Conservation (phyloP, 1,284 basidiomycete species). For the Hymenochaete sp. region DNA sequence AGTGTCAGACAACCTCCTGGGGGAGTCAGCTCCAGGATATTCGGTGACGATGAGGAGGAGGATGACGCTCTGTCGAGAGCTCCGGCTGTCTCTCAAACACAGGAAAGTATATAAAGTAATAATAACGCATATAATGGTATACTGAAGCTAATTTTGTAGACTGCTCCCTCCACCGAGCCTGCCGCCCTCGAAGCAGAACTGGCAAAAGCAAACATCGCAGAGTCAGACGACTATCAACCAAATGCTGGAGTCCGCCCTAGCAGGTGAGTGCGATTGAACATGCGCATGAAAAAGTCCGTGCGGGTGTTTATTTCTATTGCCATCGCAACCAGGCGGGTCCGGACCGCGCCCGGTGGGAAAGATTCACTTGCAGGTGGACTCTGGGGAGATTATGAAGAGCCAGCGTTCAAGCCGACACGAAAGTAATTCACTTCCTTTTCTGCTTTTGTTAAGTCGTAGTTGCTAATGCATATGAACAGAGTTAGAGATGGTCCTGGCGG, state of each 20-base stretch:
- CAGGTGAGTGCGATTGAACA: constrained; percentile 5
- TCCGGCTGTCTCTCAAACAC: too few species aligned
- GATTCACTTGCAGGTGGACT: constrained; percentile 14
- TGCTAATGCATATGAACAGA: not conserved
- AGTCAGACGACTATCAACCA: not conserved
- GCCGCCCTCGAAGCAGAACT: too few species aligned
- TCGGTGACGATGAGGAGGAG: constrained; percentile 18
- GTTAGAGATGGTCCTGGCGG: constrained; percentile 17
- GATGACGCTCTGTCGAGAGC: constrained; percentile 18
- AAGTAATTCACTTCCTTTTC: constrained; percentile 8
- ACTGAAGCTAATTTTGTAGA: too few species aligned
- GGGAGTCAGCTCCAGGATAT: constrained; percentile 14
- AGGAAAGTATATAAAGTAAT: too few species aligned
- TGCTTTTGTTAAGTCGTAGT: not conserved
- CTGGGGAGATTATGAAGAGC: constrained; percentile 13
- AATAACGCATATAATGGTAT: not conserved
- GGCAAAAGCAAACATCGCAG: not conserved
- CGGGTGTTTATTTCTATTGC: too few species aligned
- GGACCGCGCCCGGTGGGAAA: constrained; percentile 19
- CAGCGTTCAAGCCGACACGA: constrained; percentile 18
- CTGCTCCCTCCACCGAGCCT: too few species aligned
- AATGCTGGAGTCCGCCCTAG: constrained; percentile 11
- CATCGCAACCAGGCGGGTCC: constrained; percentile 12
- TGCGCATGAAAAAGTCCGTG: not conserved
- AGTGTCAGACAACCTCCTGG: constrained; percentile 21